Evolutionary conservation across 352 stramenopile genomes (phyloP), one percentile per base, ranked within the genome.

Genomic region (Phytophthora syringae): DNA sequence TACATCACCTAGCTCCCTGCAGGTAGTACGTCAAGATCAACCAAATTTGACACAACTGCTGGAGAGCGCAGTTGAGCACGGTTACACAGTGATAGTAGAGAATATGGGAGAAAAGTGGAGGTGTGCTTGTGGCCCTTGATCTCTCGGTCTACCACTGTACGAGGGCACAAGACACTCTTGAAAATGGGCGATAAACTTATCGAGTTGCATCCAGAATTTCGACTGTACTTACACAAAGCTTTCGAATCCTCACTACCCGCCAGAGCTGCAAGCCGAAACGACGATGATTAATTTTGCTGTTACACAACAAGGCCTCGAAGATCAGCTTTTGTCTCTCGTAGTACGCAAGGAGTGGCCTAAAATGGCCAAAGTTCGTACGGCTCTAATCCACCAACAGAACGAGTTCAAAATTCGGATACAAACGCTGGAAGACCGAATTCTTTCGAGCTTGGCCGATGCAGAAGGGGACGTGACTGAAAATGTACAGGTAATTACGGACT

Each of bases 401-500:
- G 79, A 95, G 30, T 97, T 97, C 68, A 97, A 94, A 67, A 91
- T 98, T 50, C 74, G 74, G 2, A 75, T 98, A 7, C 81, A 94
- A 48, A 76, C 87, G 11, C 61, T 98, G 4, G 93, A 98, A 65
- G 91, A 98, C 45, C 80, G 95, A 1, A 97, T 98, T 53, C 56
- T 98, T 16, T 81, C 73, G 2, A 92, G 82, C 40, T 70, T 98
- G 27, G 83, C 84, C 10, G 77, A 96, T 60, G 70, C 94, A 27
- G 86, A 96, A 58, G 84, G 86, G 47, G 74, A 97, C 39, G 76
- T 99, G 28, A 98, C 94, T 5, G 94, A 98, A 70, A 98, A 99
- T 67, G 95, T 98, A 6, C 90, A 98, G 52, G 76, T 98, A 13
- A 98, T 98, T 45, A 94, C 94, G 21, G 93, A 97, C 20, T 73